Evolutionary conservation across 768 basidiomycete species (phyloP), one percentile per base, ranked within the genome.

Genomic region (Fomitopsis serialis): DNA sequence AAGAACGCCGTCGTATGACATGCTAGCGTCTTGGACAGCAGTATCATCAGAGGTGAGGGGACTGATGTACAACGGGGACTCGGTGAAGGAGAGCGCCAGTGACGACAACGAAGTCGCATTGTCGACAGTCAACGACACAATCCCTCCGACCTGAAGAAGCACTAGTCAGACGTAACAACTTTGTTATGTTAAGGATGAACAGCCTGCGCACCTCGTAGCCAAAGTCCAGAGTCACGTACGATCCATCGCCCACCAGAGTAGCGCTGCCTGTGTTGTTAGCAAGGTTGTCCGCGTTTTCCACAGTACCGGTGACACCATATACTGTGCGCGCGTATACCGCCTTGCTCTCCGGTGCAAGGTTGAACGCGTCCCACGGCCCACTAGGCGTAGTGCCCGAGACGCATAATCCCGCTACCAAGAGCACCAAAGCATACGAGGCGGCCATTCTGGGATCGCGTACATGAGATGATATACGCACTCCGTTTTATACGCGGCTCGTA

Each of bases 341-440:
- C 54, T 72, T 75, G 2, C 77, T 74, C 22, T 60, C 63, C 1
- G 78, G 80, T 0, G 79, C 78, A 45, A 66, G 74, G 54, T 79
- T 81, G 66, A 81, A 80, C 9, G 61, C 58, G 54, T 79, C 78
- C 80, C 80, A 82, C 12, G 75, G 73, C 0, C 79, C 80, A 25
- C 57, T 46, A 2, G 79, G 80, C 0, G 79, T 78, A 8, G 37
- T 19, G 37, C 37, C 19, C 4, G 37, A 40, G 37, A 17, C 15
- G 15, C 37, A 40, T 40, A 40, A 15, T 19, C 5, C 37, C 15
- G 8, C 19, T 4, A 19, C 6, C 37, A 40, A 40, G 19, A 17
- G 37, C 37, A 7, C 37, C 6, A 40, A 17, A 40, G 37, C 29
- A 32, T 32, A 40, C 15, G 15, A 40, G 19, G 15, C 15, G 15